Evolutionary conservation across 2,329 filamentous ascomycete species (phyloP).

Genomic region (Phoma sp.): DNA sequence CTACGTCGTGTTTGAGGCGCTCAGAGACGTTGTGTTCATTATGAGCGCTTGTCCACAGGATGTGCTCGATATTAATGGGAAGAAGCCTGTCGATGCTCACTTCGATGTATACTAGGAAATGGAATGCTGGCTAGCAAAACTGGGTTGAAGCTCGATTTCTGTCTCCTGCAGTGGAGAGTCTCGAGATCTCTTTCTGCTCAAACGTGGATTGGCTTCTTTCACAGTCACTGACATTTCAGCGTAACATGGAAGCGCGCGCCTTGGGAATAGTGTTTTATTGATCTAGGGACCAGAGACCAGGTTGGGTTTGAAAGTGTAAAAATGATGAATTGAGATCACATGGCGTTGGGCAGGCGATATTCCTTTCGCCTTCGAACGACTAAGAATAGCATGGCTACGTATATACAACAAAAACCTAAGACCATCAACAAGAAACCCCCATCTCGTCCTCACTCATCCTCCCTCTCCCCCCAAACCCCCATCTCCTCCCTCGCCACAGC

Average conservation of each 20-base stretch:
- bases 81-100: conserved; percentile 53
- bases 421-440: background rate
- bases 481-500: conserved; percentile 45
- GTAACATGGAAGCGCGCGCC: too few relatives aligned
- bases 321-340: too few relatives aligned
- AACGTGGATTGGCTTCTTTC: too few relatives aligned
- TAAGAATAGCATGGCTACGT: too few relatives aligned
- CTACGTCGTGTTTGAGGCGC: conserved; percentile 52
- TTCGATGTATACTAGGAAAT: conserved; percentile 38
- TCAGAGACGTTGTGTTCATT: conserved; percentile 54
- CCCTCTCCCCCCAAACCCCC: conserved; percentile 45
- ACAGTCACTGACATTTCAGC: too few relatives aligned
- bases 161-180: background rate
- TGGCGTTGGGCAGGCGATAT: too few relatives aligned
- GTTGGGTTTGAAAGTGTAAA: too few relatives aligned
- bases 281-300: background rate
- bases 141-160: background rate
- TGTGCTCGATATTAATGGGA: conserved; percentile 52
- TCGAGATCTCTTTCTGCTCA: too few relatives aligned
- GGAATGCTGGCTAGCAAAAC: background rate
- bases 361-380: background rate
- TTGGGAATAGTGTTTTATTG: too few relatives aligned
- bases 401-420: too few relatives aligned
- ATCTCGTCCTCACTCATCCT: conserved; percentile 21
- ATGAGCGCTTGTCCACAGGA: conserved; percentile 58